These are phyloP conservation scores for Lophiostoma macrostomum DNA, from an alignment of 495 filamentous ascomycete genomes.

Conservation along the genomic window DNA sequence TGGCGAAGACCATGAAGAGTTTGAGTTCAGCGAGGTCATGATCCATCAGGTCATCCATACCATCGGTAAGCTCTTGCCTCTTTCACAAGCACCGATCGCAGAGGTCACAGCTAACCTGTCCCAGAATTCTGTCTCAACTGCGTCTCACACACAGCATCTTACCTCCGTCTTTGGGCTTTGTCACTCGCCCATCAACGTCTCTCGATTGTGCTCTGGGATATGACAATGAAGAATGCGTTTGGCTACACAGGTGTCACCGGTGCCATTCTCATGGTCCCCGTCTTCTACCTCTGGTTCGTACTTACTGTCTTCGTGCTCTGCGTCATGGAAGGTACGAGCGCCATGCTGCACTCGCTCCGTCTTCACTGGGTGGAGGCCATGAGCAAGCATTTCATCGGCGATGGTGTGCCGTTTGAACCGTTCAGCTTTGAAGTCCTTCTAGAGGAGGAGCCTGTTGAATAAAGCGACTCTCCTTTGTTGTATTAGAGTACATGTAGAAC, in stretches of 20 bases:
- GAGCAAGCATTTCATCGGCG: slow-evolving; percentile 98
- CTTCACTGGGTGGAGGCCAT: slow-evolving; percentile 99
- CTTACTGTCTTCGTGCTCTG: slow-evolving; percentile 75
- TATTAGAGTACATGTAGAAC: background rate
- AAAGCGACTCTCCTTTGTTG: slow-evolving; percentile 17
- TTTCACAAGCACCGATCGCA: background rate
- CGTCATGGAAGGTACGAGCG: slow-evolving; percentile 82
- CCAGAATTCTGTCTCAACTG: slow-evolving; percentile 97
- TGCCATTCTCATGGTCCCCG: slow-evolving; percentile 71
- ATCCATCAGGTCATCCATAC: slow-evolving; percentile 99
- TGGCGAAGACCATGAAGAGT: slow-evolving; percentile 85
- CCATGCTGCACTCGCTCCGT: slow-evolving; percentile 90
- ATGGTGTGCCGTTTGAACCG: slow-evolving; percentile 83
- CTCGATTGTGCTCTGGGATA: slow-evolving; percentile 90
- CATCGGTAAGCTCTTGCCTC: slow-evolving; percentile 68
- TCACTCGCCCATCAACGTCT: slow-evolving; percentile 98
- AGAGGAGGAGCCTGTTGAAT: slow-evolving; percentile 74
- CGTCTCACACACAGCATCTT: slow-evolving; percentile 97
- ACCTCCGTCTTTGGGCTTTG: slow-evolving; percentile 96
- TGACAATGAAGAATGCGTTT: slow-evolving; percentile 83
- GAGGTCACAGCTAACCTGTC: slow-evolving; percentile 12
- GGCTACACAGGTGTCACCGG: slow-evolving; percentile 61
- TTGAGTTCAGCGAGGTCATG: slow-evolving; percentile 94
- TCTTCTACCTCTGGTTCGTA: slow-evolving; percentile 84
- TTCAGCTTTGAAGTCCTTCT: slow-evolving; percentile 86